Evolutionary conservation across 192 early-diverging fungal genomes (phyloP).

Genomic region (Phycomyces nitens): DNA sequence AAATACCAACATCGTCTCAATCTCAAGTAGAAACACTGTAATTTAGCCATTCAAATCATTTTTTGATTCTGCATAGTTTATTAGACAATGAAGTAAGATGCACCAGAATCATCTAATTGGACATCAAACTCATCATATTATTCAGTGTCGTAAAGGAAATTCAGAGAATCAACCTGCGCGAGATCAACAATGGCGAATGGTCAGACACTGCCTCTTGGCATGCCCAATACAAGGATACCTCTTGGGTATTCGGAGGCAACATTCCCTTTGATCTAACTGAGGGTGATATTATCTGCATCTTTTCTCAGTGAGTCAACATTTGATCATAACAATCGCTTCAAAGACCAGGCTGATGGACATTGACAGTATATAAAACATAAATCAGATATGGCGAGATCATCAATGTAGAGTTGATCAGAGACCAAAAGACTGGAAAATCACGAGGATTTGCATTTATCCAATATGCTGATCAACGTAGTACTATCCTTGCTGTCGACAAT

Average conservation of each 20-base stretch:
- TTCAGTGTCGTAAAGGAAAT: conserved; percentile 82
- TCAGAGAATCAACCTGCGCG: conserved; percentile 71
- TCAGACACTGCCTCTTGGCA: conserved; percentile 78
- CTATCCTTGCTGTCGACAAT: conserved; percentile 93
- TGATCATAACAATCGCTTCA: too few species aligned
- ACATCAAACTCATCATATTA: neutral
- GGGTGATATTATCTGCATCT: conserved; percentile 88
- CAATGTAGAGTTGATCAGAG: conserved; percentile 84
- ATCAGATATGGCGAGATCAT: conserved; percentile 80
- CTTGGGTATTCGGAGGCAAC: conserved; percentile 87
- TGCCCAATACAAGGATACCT: conserved; percentile 82
- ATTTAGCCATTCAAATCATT: too few species aligned
- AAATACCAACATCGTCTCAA: too few species aligned
- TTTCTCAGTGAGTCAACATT: conserved; percentile 73
- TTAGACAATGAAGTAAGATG: neutral
- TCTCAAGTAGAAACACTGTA: too few species aligned
- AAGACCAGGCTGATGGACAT: too few species aligned
- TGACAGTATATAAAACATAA: too few species aligned
- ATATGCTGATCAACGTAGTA: conserved; percentile 91
- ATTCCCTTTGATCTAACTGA: conserved; percentile 83
- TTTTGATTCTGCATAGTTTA: too few species aligned
- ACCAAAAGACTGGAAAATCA: conserved; percentile 82
- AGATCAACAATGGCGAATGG: conserved; percentile 53
- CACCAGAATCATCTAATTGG: neutral
- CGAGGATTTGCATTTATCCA: conserved; percentile 86